phyloP scores from a whole-genome alignment of 2,329 filamentous ascomycete genomes.

The Colletotrichum sojae region DNA sequence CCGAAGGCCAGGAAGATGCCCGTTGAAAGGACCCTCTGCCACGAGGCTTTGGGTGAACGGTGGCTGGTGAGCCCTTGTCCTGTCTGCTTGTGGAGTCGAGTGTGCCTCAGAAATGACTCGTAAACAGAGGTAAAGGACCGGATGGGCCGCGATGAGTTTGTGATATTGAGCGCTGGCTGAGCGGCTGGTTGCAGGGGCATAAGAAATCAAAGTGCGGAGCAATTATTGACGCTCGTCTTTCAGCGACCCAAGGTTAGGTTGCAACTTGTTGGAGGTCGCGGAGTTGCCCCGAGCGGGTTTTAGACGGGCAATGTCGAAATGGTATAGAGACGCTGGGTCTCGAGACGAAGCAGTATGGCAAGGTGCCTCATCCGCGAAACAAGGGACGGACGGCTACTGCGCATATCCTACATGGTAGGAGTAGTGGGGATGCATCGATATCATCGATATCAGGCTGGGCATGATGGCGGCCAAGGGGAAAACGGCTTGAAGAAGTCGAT shows the following conservation, averaged over 20 bases:
- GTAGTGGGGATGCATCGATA: constrained; percentile 19
- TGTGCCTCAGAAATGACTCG: constrained; percentile 36
- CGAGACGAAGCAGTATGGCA: not conserved
- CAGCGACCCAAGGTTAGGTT: constrained; percentile 13
- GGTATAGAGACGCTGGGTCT: not conserved
- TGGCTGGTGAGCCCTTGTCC: constrained; percentile 3
- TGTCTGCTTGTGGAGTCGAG: constrained; percentile 12
- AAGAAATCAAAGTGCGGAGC: constrained; percentile 23
- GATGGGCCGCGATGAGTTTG: constrained; percentile 10
- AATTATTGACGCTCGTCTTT: constrained; percentile 4
- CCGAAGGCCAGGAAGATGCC: constrained; percentile 25
- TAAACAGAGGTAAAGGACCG: constrained; percentile 22
- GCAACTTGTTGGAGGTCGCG: constrained; percentile 9
- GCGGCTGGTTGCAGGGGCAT: constrained; percentile 20
- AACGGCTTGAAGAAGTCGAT: constrained; percentile 9
- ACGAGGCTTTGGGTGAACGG: constrained; percentile 31
- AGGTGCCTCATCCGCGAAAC: constrained; percentile 8
- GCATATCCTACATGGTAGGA: not conserved
- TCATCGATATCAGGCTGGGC: constrained; percentile 17
- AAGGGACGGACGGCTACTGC: not conserved
- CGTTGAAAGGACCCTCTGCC: constrained; percentile 25
- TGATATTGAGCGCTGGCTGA: constrained; percentile 17
- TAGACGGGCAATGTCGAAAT: constrained; percentile 10
- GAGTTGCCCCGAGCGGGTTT: constrained; percentile 21
- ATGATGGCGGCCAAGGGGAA: constrained; percentile 11